Percentiles rank a stretch among this genome's conserved stretches.
Conservation (phyloP, 2,329 filamentous ascomycete species). For the Pyricularia sp. region DNA sequence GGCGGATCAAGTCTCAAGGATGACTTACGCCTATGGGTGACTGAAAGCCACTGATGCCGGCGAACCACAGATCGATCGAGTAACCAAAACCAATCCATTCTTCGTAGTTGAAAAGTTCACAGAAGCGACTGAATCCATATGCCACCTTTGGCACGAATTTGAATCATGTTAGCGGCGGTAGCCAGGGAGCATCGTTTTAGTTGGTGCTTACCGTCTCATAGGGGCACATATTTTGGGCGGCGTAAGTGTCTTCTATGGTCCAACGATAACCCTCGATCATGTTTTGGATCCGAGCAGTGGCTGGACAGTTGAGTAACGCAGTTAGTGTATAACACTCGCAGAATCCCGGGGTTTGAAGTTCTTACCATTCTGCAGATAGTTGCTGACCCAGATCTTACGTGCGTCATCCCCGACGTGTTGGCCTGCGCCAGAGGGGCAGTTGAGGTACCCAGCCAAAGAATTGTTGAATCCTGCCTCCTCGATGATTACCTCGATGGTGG, state of each 20-base stretch:
- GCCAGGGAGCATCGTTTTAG: neutral
- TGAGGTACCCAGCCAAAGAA: constrained; percentile 56
- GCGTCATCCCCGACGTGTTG: constrained; percentile 45
- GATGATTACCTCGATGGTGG: constrained; percentile 62
- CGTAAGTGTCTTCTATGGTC: constrained; percentile 54
- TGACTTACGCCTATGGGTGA: constrained; percentile 49
- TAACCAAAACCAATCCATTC: constrained; percentile 70
- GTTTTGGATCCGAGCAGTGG: constrained; percentile 47
- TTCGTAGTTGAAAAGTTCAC: constrained; percentile 62
- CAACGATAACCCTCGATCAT: constrained; percentile 52
- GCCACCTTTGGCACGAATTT: constrained; percentile 35
- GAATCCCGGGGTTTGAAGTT: neutral
- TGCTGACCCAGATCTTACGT: constrained; percentile 46
- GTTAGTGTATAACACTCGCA: neutral
- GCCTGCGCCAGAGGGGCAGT: constrained; percentile 52
- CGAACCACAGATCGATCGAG: constrained; percentile 56
- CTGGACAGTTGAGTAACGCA: constrained; percentile 16
- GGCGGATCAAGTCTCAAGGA: neutral
- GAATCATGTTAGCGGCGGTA: neutral
- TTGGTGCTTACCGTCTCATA: constrained; percentile 52
- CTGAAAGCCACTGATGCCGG: constrained; percentile 51
- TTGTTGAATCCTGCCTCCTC: constrained; percentile 59
- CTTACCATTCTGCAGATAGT: constrained; percentile 53
- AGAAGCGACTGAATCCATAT: constrained; percentile 66
- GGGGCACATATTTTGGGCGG: constrained; percentile 62